These are phyloP conservation scores for Lasiosphaeris hirsuta DNA, from an alignment of 495 filamentous ascomycete genomes.

Conservation along the genomic window DNA sequence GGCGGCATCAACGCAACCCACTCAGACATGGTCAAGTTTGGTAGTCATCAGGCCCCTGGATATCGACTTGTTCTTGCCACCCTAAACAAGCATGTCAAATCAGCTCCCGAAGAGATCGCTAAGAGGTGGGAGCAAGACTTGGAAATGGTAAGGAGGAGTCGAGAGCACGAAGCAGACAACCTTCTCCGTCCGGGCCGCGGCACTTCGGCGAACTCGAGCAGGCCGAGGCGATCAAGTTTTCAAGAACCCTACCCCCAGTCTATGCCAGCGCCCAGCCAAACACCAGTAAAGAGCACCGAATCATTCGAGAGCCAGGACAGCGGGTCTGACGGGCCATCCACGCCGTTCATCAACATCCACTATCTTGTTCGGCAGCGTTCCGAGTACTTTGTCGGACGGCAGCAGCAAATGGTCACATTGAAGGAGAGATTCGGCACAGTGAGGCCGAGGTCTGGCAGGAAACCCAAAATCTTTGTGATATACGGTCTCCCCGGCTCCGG, in stretches of 20 bases:
- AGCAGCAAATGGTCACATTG: background rate
- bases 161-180: conserved; percentile 6
- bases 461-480: conserved; percentile 7
- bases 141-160: background rate
- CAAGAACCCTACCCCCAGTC: background rate
- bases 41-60: conserved; percentile 1
- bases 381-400: conserved; percentile 6
- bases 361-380: conserved; percentile 3
- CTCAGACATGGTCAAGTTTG: conserved; percentile 7
- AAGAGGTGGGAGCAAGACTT: conserved; percentile 3
- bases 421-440: conserved; percentile 2
- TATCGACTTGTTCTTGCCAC: conserved; percentile 6
- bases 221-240: background rate
- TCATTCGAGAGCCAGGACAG: background rate
- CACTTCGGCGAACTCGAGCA: background rate
- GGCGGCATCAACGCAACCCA: conserved; percentile 4
- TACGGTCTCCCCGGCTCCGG: conserved; percentile 5
- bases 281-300: background rate
- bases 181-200: background rate
- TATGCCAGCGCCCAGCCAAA: background rate
- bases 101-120: background rate
- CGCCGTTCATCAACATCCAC: conserved; percentile 2
- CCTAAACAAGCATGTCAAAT: background rate
- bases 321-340: conserved; percentile 2
- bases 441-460: background rate